Evolutionary conservation across 306 rosid genomes (phyloP), one percentile per base, ranked within the genome.

Genomic region (Lathyrus oleraceus): DNA sequence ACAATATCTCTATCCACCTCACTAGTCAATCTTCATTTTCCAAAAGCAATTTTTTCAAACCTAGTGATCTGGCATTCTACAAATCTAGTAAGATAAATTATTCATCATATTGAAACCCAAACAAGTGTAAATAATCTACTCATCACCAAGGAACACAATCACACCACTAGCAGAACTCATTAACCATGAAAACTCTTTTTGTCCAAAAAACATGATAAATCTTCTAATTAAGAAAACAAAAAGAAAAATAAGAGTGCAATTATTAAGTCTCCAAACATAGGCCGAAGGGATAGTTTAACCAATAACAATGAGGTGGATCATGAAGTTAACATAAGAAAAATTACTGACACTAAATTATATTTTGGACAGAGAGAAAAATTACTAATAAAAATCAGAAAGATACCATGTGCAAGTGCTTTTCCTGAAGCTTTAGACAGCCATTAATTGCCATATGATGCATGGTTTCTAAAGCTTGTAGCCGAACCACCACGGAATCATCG

Each of bases 401-500:
- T 76, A 92, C 96, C 96, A 82, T 81, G 83, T 85, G 91, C 85
- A 85, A 62, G 73, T 90, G 90, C 48, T 75, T 82, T 67, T 85
- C 94, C 66, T 84, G 90, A 81, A 93, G 78, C 71, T 84, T 76
- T 78, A 88, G 82, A 72, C 47, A 62, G 64, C 83, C 85, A 74
- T 28, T 72, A 43, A 58, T 49, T 45, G 90, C 91, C 98, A 93
- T 88, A 64, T 72, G 76, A 79, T 81, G 84, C 88, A 93, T 73
- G 36, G 97, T 93, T 82, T 87, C 89, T 79, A 90, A 83, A 78
- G 89, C 87, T 87, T 90, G 85, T 51, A 88, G 59, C 21, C 89
- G 86, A 64, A 93, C 97, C 74, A 42, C 77, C 3, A 71, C 56
- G 6, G 90, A 85, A 67, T 84, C 90, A 81, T 93, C 98, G 67